Percentiles rank a stretch among this genome's conserved stretches.
These are phyloP conservation scores for Alliaria petiolata DNA, from an alignment of 345 rosid genomes.

Conservation along the genomic window DNA sequence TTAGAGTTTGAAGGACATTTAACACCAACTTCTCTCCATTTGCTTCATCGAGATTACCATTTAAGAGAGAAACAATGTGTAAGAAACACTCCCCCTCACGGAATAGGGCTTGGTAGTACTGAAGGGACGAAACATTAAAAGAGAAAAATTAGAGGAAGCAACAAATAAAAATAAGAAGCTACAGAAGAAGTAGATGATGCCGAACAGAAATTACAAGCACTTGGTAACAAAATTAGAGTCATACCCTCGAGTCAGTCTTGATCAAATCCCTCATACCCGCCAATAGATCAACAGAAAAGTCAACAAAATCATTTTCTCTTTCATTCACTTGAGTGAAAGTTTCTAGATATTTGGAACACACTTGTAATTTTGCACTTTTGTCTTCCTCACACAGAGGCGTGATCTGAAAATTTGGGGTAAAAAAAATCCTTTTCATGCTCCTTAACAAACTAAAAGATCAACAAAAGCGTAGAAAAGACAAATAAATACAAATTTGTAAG, in stretches of 20 bases:
- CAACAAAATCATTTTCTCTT: constrained; percentile 54
- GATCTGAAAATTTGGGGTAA: constrained; percentile 40
- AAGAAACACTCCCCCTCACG: constrained; percentile 93
- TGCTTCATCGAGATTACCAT: constrained; percentile 73
- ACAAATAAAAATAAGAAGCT: constrained; percentile 1
- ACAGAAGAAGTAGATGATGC: constrained; percentile 9
- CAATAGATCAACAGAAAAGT: constrained; percentile 68
- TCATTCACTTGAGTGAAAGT: constrained; percentile 88
- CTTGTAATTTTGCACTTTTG: constrained; percentile 57
- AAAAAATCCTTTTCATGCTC: not conserved
- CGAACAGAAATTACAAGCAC: constrained; percentile 1
- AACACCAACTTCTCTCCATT: constrained; percentile 84
- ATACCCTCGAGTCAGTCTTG: constrained; percentile 56
- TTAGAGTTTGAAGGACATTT: constrained; percentile 83
- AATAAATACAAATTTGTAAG: not conserved
- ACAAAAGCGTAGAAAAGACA: not conserved
- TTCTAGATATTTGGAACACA: constrained; percentile 86
- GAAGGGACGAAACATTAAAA: constrained; percentile 35
- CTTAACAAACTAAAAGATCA: constrained; percentile 8
- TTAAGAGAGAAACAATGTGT: constrained; percentile 85
- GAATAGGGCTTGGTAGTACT: constrained; percentile 87
- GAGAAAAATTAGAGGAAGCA: constrained; percentile 10
- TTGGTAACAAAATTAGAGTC: not conserved
- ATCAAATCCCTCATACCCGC: constrained; percentile 83
- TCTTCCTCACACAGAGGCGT: constrained; percentile 56